Evolutionary conservation across 345 rosid genomes (phyloP).

Genomic region (Gossypium thurberi): DNA sequence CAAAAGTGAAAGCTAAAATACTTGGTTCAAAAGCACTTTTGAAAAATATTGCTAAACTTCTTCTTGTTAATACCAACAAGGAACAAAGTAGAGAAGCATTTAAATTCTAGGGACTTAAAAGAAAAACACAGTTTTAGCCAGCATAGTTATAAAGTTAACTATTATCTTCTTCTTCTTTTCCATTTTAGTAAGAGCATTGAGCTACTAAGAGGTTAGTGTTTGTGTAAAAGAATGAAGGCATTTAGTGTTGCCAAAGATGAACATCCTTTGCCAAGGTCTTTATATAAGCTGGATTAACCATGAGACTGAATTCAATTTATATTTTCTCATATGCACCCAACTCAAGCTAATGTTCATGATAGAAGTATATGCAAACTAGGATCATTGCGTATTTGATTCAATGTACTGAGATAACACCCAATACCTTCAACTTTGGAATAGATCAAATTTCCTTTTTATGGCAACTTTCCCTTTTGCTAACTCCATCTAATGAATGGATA

Average conservation of each 20-base stretch:
- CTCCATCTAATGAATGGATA: too few species aligned
- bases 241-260: conserved; percentile 62
- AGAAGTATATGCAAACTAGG: conserved; percentile 15
- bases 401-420: background rate
- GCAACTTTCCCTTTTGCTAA: too few species aligned
- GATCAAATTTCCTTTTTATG: too few species aligned
- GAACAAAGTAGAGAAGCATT: background rate
- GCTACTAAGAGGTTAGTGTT: background rate
- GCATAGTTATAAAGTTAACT: background rate
- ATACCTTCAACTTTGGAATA: too few species aligned
- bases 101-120: background rate
- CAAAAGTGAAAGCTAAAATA: too few species aligned
- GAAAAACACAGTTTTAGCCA: background rate
- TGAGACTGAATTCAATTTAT: too few species aligned
- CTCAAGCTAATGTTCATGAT: too few species aligned
- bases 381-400: background rate
- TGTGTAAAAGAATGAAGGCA: background rate
- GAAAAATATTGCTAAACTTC: too few species aligned
- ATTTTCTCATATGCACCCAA: too few species aligned
- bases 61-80: background rate
- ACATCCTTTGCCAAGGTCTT: conserved; percentile 89
- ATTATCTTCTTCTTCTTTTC: background rate
- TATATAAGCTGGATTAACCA: conserved; percentile 26
- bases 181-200: background rate
- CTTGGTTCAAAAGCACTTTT: too few species aligned